Evolutionary conservation across 768 basidiomycete genomes (phyloP), one percentile per base, ranked within the genome.

Genomic region (Cyathus striatus): DNA sequence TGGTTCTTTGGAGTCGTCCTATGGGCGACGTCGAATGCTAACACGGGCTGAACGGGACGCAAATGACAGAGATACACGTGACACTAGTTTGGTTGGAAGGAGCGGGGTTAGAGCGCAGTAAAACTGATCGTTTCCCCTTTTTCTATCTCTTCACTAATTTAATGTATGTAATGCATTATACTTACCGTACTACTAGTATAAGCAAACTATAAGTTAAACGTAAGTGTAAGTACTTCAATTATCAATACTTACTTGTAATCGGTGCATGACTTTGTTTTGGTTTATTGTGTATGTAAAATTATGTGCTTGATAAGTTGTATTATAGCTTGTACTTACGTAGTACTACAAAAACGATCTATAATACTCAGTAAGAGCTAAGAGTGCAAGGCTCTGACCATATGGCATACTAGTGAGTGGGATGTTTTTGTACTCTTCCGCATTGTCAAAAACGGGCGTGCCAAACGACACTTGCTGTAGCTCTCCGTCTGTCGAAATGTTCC

Each of bases 381-480:
- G 57, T 16, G 73, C 75, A 46, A 78, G 56, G 44, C 72, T 73
- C 51, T 77, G 75, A 12, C 78, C 76, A 49, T 78, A 78, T 10
- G 76, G 76, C 76, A 78, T 78, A 40, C 71, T 69, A 18, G 76
- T 79, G 51, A 76, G 59, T n/a, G 70, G 66, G 34, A 78, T 67
- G 35, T 66, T 60, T 51, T 69, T 72, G 55, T 76, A 78, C 42
- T 64, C 69, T 38, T 77, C 69, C 22, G 70, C 49, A 43, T 70
- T 55, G 37, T 65, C 55, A 38, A 77, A 76, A 30, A 78, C 75
- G 3, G 70, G 75, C 5, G 76, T 78, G 21, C 76, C 76, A 48
- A 77, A 78, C 5, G 73, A 75, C 38, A 71, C 69, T 39, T 70
- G 60, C 51, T 57, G 51, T 53, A 76, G 58, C 54, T 77, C 73